Percentiles rank a stretch among this genome's conserved stretches.
Evolutionary conservation across 352 stramenopile species (phyloP).

Genomic region (Globisporangium rhizosaccharum): DNA sequence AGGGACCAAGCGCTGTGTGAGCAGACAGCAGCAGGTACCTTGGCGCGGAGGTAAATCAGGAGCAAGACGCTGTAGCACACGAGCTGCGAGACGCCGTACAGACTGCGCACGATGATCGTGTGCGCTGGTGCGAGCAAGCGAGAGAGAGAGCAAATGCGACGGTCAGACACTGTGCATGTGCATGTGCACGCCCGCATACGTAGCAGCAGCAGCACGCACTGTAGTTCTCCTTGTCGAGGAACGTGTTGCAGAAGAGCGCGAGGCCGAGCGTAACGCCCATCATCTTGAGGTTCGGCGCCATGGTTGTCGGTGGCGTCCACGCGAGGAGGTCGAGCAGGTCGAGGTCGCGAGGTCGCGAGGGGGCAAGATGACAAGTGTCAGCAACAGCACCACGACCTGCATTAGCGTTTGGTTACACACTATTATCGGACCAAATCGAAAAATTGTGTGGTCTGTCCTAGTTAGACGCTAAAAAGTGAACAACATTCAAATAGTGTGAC

Average conservation of each 20-base stretch:
- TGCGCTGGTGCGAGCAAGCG: slow-evolving; percentile 35
- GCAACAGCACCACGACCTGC: too few relatives aligned
- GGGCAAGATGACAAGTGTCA: too few relatives aligned
- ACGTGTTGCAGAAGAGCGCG: slow-evolving; percentile 54
- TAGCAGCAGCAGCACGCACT: slow-evolving; percentile 24
- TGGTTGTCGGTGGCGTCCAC: slow-evolving; percentile 9
- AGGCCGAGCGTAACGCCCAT: slow-evolving; percentile 66
- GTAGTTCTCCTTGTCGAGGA: slow-evolving; percentile 57
- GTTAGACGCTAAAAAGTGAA: neutral
- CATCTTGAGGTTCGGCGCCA: slow-evolving; percentile 79
- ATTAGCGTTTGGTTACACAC: too few relatives aligned
- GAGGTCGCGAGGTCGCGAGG: too few relatives aligned
- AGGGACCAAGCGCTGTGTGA: neutral
- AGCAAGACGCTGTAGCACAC: slow-evolving; percentile 54
- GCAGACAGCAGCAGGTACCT: slow-evolving; percentile 17
- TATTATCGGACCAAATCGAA: too few relatives aligned
- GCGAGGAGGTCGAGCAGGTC: neutral
- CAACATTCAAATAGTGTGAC: neutral
- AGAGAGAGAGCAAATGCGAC: neutral
- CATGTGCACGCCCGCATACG: neutral
- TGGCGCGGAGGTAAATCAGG: slow-evolving; percentile 60
- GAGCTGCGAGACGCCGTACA: slow-evolving; percentile 65
- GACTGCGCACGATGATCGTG: slow-evolving; percentile 35
- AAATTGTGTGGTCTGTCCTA: neutral
- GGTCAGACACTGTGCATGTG: neutral